Percentiles rank a stretch among this genome's conserved stretches.
These are phyloP conservation scores for Colletotrichum agaves DNA, from an alignment of 2,329 filamentous ascomycete species.

Conservation along the genomic window DNA sequence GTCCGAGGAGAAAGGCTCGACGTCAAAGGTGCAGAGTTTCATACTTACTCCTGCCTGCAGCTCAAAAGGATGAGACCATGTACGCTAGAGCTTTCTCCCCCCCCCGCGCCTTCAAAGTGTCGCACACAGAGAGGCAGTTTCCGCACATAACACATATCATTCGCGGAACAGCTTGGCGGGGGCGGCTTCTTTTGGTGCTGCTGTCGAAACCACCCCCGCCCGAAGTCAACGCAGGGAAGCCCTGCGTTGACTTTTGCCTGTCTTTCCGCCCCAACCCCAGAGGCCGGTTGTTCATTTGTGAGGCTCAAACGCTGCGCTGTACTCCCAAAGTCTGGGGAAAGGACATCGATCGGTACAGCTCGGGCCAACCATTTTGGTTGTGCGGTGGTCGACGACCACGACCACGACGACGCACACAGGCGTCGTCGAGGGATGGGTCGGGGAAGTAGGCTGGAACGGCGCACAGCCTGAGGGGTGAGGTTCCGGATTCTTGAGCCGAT, in stretches of 20 bases:
- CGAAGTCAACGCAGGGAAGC: conserved; percentile 12
- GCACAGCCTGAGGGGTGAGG: conserved; percentile 26
- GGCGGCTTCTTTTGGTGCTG: conserved; percentile 7
- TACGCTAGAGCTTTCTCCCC: background rate
- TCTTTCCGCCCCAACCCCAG: background rate
- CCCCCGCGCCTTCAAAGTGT: conserved; percentile 13
- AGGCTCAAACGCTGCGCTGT: conserved; percentile 10
- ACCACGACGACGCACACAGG: conserved; percentile 3
- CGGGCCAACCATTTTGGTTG: conserved; percentile 14
- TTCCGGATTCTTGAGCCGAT: conserved; percentile 16
- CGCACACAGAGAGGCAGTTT: conserved; percentile 4
- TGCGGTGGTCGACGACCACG: conserved; percentile 6
- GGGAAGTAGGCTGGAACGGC: conserved; percentile 7
- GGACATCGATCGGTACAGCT: conserved; percentile 17
- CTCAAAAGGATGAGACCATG: background rate
- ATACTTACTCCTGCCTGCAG: background rate
- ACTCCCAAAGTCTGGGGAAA: conserved; percentile 21
- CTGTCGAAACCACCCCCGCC: conserved; percentile 7
- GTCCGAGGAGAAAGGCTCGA: conserved; percentile 9
- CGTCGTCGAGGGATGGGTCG: conserved; percentile 15
- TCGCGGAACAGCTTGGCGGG: conserved; percentile 19
- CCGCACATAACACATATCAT: background rate
- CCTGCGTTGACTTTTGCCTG: background rate
- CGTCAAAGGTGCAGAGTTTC: conserved; percentile 12
- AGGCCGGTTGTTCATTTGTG: conserved; percentile 5